phyloP scores from a whole-genome alignment of 805 yeast species.

The Metschnikowia picachoensis region DNA sequence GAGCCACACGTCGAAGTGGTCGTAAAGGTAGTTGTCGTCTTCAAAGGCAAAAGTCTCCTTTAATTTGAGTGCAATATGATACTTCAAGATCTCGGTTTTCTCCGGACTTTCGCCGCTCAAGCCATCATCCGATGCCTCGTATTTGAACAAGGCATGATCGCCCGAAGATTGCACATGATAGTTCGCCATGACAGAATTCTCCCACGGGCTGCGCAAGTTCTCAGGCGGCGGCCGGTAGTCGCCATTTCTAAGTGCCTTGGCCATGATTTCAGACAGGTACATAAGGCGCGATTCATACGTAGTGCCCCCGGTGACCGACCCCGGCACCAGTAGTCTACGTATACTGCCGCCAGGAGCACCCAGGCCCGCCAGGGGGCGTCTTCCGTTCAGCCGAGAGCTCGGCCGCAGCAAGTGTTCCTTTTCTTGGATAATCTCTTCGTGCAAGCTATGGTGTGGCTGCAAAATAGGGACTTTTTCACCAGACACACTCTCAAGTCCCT shows the following conservation, averaged over 20 bases:
- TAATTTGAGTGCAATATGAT: slow-evolving; percentile 33
- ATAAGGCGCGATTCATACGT: background rate
- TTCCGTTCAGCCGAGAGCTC: no score
- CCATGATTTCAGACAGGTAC: slow-evolving; percentile 5
- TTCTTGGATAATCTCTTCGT: background rate
- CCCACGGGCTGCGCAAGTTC: slow-evolving; percentile 20
- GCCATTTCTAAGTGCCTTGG: slow-evolving; percentile 2
- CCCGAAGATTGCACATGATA: slow-evolving; percentile 7
- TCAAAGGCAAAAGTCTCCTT: slow-evolving; percentile 40
- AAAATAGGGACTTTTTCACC: background rate
- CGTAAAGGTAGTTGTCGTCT: slow-evolving; percentile 52
- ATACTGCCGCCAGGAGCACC: background rate
- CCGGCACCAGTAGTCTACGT: background rate
- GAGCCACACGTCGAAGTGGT: slow-evolving; percentile 76
- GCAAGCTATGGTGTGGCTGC: background rate
- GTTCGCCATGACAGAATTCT: slow-evolving; percentile 27
- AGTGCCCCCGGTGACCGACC: background rate
- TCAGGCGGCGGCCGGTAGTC: slow-evolving; percentile 12
- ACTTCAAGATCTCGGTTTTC: slow-evolving; percentile 17
- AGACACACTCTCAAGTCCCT: no score
- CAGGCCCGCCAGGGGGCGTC: no score
- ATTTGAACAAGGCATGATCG: slow-evolving; percentile 12
- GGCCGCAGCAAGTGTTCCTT: no score
- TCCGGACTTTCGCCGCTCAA: background rate
- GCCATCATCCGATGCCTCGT: slow-evolving; percentile 11